Conservation (phyloP, 768 basidiomycete species). For the Clathrus columnatus region DNA sequence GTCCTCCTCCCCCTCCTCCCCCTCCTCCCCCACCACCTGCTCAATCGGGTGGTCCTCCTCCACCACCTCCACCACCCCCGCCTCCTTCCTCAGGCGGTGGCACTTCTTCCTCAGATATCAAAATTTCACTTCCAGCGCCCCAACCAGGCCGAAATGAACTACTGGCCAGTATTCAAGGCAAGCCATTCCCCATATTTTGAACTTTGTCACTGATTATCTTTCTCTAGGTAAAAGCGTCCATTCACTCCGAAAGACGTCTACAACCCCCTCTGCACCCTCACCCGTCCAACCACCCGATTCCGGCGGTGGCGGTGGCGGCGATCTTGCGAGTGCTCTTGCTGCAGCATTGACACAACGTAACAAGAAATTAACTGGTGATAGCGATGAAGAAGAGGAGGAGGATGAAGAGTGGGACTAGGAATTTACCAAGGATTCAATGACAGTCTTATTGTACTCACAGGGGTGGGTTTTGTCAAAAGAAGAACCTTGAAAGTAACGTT, state of each 20-base stretch:
- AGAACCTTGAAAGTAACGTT: too few relatives aligned
- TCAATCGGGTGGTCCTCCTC: constrained; percentile 10
- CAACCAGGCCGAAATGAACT: constrained; percentile 58
- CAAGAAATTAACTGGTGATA: constrained; percentile 81
- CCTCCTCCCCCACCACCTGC: constrained; percentile 27
- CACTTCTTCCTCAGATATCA: constrained; percentile 27
- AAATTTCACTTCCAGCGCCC: constrained; percentile 35
- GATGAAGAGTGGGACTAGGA: constrained; percentile 47
- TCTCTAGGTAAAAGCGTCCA: constrained; percentile 51
- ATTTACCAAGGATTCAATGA: too few relatives aligned
- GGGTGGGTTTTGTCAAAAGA: too few relatives aligned
- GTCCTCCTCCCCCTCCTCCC: constrained; percentile 23
- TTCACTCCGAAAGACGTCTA: constrained; percentile 49
- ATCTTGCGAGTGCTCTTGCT: constrained; percentile 77
- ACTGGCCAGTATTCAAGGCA: constrained; percentile 67
- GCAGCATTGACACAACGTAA: constrained; percentile 76
- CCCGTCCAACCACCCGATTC: constrained; percentile 26
- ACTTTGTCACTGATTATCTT: neutral
- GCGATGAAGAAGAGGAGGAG: constrained; percentile 70
- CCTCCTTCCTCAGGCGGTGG: constrained; percentile 31
- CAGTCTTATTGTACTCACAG: too few relatives aligned
- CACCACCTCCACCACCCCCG: constrained; percentile 38
- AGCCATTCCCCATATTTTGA: neutral
- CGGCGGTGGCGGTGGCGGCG: constrained; percentile 44
- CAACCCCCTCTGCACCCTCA: constrained; percentile 23